These are phyloP conservation scores for Haplographium delicatum DNA, from an alignment of 495 filamentous ascomycete species.

Conservation along the genomic window DNA sequence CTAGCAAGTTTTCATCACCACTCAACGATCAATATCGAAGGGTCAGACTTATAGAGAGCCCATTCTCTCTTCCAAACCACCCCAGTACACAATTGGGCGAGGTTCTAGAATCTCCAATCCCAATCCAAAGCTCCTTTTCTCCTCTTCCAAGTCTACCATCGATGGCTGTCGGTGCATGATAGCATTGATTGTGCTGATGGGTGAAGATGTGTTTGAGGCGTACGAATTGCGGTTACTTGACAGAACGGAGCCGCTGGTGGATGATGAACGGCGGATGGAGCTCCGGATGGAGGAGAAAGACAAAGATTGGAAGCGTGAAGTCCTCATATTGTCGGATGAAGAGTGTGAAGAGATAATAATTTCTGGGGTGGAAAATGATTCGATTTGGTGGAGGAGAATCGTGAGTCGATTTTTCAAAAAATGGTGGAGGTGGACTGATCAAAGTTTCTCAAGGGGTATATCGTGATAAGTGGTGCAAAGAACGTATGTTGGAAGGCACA, in stretches of 20 bases:
- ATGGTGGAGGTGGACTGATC: background rate
- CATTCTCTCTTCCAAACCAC: constrained; percentile 50
- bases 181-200: constrained; percentile 41
- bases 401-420: background rate
- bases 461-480: background rate
- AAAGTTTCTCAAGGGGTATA: background rate
- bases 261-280: constrained; percentile 35
- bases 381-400: background rate
- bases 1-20: background rate
- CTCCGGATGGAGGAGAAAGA: constrained; percentile 45
- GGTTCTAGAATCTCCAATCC: constrained; percentile 50
- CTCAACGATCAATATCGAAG: background rate
- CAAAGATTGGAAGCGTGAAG: constrained; percentile 43
- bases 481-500: constrained; percentile 15
- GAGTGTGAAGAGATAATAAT: background rate
- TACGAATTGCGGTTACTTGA: constrained; percentile 33
- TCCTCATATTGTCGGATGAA: constrained; percentile 21
- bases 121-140: constrained; percentile 38
- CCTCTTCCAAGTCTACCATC: constrained; percentile 40
- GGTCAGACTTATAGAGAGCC: constrained; percentile 18
- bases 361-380: background rate
- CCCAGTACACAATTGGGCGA: constrained; percentile 48
- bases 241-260: constrained; percentile 29
- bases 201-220: constrained; percentile 34
- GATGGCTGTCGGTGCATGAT: constrained; percentile 44